phyloP scores from a whole-genome alignment of 2,329 filamentous ascomycete species.

The Neofusicoccum laricinum region DNA sequence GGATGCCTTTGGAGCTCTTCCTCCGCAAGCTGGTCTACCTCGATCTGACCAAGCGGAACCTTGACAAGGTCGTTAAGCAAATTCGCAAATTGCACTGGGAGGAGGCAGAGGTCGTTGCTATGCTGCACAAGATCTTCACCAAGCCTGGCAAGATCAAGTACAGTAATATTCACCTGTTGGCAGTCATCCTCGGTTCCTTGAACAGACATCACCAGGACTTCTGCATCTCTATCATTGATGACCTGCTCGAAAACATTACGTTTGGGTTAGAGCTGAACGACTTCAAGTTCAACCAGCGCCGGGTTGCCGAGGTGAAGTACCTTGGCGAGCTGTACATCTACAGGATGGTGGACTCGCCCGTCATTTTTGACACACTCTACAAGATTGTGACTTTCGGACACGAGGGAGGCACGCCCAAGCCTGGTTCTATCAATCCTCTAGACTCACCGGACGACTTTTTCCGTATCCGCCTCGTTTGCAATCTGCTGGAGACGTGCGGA shows the following conservation, averaged over 20 bases:
- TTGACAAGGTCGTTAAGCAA: slow-evolving; percentile 90
- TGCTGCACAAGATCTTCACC: slow-evolving; percentile 87
- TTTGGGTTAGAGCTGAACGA: slow-evolving; percentile 93
- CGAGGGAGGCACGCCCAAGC: slow-evolving; percentile 73
- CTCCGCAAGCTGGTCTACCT: slow-evolving; percentile 89
- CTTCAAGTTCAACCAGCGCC: slow-evolving; percentile 94
- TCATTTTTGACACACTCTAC: slow-evolving; percentile 94
- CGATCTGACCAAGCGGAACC: slow-evolving; percentile 90
- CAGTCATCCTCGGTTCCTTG: slow-evolving; percentile 82
- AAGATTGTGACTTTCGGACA: slow-evolving; percentile 92
- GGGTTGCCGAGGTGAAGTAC: slow-evolving; percentile 94
- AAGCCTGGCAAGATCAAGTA: slow-evolving; percentile 98
- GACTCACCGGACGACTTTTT: slow-evolving; percentile 95
- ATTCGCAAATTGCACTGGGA: slow-evolving; percentile 97
- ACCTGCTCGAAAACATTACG: slow-evolving; percentile 81
- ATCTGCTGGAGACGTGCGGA: slow-evolving; percentile 89
- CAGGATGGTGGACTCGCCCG: slow-evolving; percentile 89
- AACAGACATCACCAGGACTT: slow-evolving; percentile 92
- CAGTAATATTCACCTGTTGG: slow-evolving; percentile 90
- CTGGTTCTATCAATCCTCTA: slow-evolving; percentile 71
- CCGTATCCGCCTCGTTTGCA: slow-evolving; percentile 85
- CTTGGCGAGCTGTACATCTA: slow-evolving; percentile 97
- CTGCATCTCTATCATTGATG: slow-evolving; percentile 86
- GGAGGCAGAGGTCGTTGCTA: slow-evolving; percentile 76
- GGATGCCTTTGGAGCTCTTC: slow-evolving; percentile 88